Conservation (phyloP, 2,329 filamentous ascomycete species). For the Clonostachys byssicola region DNA sequence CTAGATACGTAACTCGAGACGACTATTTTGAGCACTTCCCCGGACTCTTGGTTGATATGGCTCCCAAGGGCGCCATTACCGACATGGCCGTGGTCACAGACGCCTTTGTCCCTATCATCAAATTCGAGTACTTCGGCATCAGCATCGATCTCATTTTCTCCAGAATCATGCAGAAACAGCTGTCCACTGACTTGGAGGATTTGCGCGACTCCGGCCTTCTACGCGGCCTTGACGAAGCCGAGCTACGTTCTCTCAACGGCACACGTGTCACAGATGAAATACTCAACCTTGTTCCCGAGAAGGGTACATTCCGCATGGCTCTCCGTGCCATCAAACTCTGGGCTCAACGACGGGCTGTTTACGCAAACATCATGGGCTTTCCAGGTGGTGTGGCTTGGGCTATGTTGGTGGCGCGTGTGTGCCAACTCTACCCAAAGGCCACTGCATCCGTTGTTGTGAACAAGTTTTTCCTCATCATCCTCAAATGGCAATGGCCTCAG, state of each 20-base stretch:
- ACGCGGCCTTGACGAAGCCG: constrained; percentile 79
- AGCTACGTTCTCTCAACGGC: constrained; percentile 87
- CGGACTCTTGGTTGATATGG: constrained; percentile 71
- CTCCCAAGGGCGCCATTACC: constrained; percentile 73
- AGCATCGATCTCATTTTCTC: constrained; percentile 94
- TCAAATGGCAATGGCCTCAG: constrained; percentile 88
- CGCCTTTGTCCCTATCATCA: constrained; percentile 95
- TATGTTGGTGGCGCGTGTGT: constrained; percentile 93
- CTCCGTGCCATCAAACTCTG: constrained; percentile 92
- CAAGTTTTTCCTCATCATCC: constrained; percentile 93
- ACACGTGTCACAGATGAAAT: constrained; percentile 95
- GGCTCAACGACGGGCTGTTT: constrained; percentile 89
- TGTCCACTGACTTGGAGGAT: constrained; percentile 58
- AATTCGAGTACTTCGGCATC: constrained; percentile 85
- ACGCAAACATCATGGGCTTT: constrained; percentile 94
- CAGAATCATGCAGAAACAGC: constrained; percentile 65
- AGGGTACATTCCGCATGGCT: constrained; percentile 84
- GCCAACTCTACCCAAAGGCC: constrained; percentile 92
- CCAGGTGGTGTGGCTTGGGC: constrained; percentile 97
- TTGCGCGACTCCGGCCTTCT: constrained; percentile 82
- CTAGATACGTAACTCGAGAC: constrained; percentile 80
- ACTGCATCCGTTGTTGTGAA: constrained; percentile 82
- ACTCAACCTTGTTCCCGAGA: constrained; percentile 80
- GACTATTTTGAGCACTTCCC: constrained; percentile 93
- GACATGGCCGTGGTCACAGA: constrained; percentile 84